Base-by-base conservation (phyloP, 352 stramenopile species). In the Aphanomyces astaci region DNA sequence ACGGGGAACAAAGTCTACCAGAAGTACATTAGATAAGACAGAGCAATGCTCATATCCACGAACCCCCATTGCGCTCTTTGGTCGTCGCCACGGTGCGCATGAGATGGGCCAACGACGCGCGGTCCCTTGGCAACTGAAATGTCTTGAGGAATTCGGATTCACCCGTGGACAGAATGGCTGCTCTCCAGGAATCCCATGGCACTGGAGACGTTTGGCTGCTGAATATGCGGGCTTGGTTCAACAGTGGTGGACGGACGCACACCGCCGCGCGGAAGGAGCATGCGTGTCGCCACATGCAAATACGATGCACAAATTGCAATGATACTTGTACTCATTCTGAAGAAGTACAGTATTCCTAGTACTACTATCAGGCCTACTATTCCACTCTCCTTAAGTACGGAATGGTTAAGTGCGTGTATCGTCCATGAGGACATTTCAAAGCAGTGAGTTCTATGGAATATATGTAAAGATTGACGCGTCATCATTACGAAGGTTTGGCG, bases 1-100 rank as follows among this genome's bases (percentile, higher is more conserved):
- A 32, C 80, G 79, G 15, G 85, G 85, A 55, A 94, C 82, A 75
- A 94, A 92, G 64, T 94, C 85, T 92, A 71, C 17, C 66, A 40
- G 63, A 7, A 10, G 51, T 39, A 70, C 53, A n/a, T n/a, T 19
- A 11, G 4, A 7, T n/a, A n/a, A 7, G 9, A 27, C 32, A 7
- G 4, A 1, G 17, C 15, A 30, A 4, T 9, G 22, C 7, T 49
- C n/a, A n/a, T 30, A 24, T 24, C 7, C 5, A 33, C 11, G 7
- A 31, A 66, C 59, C 59, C 22, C 62, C 62, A 60, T 68, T 51
- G 62, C 62, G 62, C 51, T 68, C 62, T 2, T 68, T 60, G 25
- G 49, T 68, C 32, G 62, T 68, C 11, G 62, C 62, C n/a, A 68
- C 62, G 10, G 31, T 60, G 19, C 62, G 62, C 62, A 68, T 68